Percentiles rank a stretch among this genome's conserved stretches.
Conservation (phyloP, 1,284 basidiomycete species). For the Exobasidium cylindrosporum region DNA sequence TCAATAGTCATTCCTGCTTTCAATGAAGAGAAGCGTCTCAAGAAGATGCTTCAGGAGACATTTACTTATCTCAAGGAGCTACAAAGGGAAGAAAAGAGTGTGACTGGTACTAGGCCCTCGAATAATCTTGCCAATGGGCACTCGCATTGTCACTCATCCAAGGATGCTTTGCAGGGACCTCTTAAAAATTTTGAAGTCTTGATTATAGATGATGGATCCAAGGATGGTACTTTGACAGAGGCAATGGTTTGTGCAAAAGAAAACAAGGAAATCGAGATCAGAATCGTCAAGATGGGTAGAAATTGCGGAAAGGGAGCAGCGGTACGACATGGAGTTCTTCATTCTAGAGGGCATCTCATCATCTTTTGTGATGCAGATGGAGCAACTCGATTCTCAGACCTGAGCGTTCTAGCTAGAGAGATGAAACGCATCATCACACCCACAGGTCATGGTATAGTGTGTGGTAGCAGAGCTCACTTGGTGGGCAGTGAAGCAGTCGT, state of each 20-base stretch:
- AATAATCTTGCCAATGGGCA: background rate
- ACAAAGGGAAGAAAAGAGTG: conserved; percentile 10
- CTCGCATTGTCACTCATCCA: background rate
- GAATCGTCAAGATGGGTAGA: conserved; percentile 71
- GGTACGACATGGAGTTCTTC: conserved; percentile 69
- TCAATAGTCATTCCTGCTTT: conserved; percentile 84
- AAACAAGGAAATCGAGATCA: conserved; percentile 63
- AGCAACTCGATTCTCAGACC: conserved; percentile 78
- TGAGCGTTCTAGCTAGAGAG: conserved; percentile 69
- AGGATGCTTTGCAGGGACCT: conserved; percentile 2
- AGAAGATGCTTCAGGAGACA: conserved; percentile 73
- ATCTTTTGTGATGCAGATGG: conserved; percentile 92
- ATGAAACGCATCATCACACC: conserved; percentile 58
- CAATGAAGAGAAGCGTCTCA: conserved; percentile 79
- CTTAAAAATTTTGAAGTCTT: conserved; percentile 66
- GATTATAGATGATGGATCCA: conserved; percentile 84
- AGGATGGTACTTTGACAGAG: conserved; percentile 68
- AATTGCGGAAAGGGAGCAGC: conserved; percentile 91
- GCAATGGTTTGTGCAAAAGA: conserved; percentile 67
- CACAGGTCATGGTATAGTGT: conserved; percentile 65
- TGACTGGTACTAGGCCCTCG: conserved; percentile 4
- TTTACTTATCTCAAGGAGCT: conserved; percentile 59
- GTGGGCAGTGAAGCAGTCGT: conserved; percentile 90
- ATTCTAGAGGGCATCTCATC: conserved; percentile 71
- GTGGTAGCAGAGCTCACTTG: conserved; percentile 82